phyloP scores from a whole-genome alignment of 2,329 filamentous ascomycete species.

The Shiraia sp. region DNA sequence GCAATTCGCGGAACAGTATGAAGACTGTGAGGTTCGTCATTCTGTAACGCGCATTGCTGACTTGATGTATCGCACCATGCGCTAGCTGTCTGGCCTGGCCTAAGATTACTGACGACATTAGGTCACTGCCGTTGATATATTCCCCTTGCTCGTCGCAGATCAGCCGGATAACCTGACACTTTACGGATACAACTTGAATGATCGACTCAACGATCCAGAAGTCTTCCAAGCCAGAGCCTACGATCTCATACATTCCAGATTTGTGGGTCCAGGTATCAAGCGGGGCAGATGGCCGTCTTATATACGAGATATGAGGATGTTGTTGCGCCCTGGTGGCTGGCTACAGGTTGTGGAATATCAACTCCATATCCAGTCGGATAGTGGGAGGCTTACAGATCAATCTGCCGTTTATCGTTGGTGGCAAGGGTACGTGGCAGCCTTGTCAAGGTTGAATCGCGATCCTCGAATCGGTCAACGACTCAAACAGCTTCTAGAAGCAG shows the following conservation, averaged over 20 bases:
- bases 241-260: conserved; percentile 80
- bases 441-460: conserved; percentile 39
- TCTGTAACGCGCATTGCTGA: neutral
- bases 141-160: conserved; percentile 38
- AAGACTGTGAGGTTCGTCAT: conserved; percentile 42
- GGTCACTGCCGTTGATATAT: conserved; percentile 46
- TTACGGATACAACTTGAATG: conserved; percentile 44
- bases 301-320: conserved; percentile 72
- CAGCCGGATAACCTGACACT: conserved; percentile 44
- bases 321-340: conserved; percentile 79
- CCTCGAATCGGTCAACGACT: conserved; percentile 39
- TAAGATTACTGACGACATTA: conserved; percentile 21
- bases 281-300: conserved; percentile 74
- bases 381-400: conserved; percentile 69
- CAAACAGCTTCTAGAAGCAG: conserved; percentile 31
- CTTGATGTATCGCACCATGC: neutral
- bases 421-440: conserved; percentile 37
- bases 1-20: conserved; percentile 42
- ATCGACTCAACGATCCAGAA: conserved; percentile 40
- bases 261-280: conserved; percentile 73
- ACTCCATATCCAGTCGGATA: conserved; percentile 83
- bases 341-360: conserved; percentile 88
- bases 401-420: conserved; percentile 45
- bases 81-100: neutral
- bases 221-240: conserved; percentile 70